These are phyloP conservation scores for Kwoniella newhampshirensis DNA, from an alignment of 768 basidiomycete species.

Conservation along the genomic window DNA sequence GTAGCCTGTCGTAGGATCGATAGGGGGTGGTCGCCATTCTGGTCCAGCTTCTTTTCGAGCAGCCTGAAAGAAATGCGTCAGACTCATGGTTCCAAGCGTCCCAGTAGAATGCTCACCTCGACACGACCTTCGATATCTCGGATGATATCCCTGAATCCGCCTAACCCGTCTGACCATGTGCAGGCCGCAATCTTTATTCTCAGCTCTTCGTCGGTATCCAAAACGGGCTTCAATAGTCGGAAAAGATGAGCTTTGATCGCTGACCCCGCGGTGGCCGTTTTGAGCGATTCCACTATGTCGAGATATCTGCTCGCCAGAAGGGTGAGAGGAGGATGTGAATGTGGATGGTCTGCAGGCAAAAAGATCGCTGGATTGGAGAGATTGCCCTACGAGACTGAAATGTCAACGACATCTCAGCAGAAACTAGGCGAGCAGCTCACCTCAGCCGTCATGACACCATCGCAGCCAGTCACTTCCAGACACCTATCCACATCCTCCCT, in stretches of 20 bases:
- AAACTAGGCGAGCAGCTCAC: slow-evolving; percentile 35
- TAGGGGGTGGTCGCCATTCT: slow-evolving; percentile 57
- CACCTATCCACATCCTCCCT: slow-evolving; percentile 78
- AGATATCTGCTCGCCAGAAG: slow-evolving; percentile 83
- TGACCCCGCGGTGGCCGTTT: slow-evolving; percentile 68
- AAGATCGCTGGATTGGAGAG: slow-evolving; percentile 87
- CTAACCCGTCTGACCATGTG: slow-evolving; percentile 43
- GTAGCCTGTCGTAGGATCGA: slow-evolving; percentile 60
- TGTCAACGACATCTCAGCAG: too few species aligned
- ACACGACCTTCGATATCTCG: slow-evolving; percentile 64
- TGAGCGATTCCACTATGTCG: slow-evolving; percentile 67
- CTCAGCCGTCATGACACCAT: slow-evolving; percentile 90
- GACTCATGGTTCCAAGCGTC: not conserved
- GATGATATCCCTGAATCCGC: slow-evolving; percentile 61
- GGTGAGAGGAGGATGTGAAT: slow-evolving; percentile 51
- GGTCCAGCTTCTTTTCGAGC: slow-evolving; percentile 22
- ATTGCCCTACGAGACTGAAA: slow-evolving; percentile 62
- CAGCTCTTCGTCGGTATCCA: slow-evolving; percentile 66
- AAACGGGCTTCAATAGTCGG: slow-evolving; percentile 79
- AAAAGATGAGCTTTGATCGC: slow-evolving; percentile 91
- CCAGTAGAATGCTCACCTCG: slow-evolving; percentile 57
- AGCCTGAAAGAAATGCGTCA: slow-evolving; percentile 16
- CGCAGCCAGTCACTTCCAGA: slow-evolving; percentile 77
- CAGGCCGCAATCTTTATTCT: slow-evolving; percentile 63
- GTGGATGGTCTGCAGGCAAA: slow-evolving; percentile 43